Base-by-base conservation (phyloP, 1,284 basidiomycete species). In the Marasmius oreades region DNA sequence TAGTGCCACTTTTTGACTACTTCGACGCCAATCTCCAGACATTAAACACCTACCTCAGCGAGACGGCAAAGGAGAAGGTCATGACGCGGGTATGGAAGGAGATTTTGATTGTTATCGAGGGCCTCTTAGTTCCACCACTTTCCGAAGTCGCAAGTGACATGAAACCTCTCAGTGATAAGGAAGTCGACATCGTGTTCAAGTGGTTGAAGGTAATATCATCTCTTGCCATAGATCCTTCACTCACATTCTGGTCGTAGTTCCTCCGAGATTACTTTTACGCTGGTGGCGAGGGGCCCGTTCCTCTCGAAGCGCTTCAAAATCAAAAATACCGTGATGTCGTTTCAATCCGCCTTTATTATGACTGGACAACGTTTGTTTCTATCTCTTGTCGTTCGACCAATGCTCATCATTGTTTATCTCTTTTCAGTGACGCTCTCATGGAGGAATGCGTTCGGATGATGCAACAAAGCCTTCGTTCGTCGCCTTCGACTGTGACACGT, bases 81-180 rank as follows among this genome's bases (percentile, higher is more conserved):
- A 94, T 99, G 86, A 86, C 86, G 50, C 85, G 90, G 60, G 83
- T 97, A 47, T 99, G 97, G 97, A 99, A 99, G 74, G 95, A 98
- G 72, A 90, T 99, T 55, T 71, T 99, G 62, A 80, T 78, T 43
- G 86, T 93, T 14, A 84, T 99, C 59, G 97, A 99, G 69, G 85
- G 85, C 6, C 74, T 99, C 65, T 83, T 99, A 53, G 87, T 99
- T 4, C 97, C 97, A 2, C 93, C 95, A 1, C 73, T 99, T 55
- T 93, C 91, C 5, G 94, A 97, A 61, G 77, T 85, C n/a, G 80
- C 88, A 8, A 94, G 93, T 55, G 89, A 92, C 56, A 92, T 98
- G 93, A 88, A 89, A 62, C 89, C 94, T 12, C 70, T 99, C 64
- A 87, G 81, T 34, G 95, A 97, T 66, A 95, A 96, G 73, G 96